Percentiles rank a stretch among this genome's conserved stretches.
phyloP scores from a whole-genome alignment of 495 filamentous ascomycete species.

The Hyaloscypha bicolor region DNA sequence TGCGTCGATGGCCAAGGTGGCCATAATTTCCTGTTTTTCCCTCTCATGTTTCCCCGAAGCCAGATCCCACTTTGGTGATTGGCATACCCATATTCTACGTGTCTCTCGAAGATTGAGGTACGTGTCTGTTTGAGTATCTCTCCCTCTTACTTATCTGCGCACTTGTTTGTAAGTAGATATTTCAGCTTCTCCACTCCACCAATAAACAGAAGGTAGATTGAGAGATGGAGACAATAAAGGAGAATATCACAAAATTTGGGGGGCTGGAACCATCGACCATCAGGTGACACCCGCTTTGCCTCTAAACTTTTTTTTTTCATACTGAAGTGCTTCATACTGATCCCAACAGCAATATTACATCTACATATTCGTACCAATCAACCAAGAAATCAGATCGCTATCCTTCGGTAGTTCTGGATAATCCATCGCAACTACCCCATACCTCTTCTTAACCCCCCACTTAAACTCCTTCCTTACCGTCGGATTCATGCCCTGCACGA shows the following conservation, averaged over 20 bases:
- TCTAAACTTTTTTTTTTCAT: no score
- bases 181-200: not conserved
- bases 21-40: not conserved
- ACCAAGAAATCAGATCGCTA: constrained; percentile 33
- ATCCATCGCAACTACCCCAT: constrained; percentile 37
- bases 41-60: not conserved
- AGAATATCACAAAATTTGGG: no score
- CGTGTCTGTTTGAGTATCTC: not conserved
- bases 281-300: no score
- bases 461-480: constrained; percentile 27
- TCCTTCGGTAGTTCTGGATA: constrained; percentile 37
- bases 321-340: no score
- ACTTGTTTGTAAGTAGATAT: not conserved
- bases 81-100: not conserved
- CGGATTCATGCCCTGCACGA: constrained; percentile 36
- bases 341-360: not conserved
- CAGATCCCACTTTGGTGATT: not conserved
- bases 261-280: no score
- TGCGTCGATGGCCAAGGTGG: not conserved
- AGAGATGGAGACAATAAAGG: no score
- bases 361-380: constrained; percentile 37
- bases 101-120: not conserved
- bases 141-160: not conserved
- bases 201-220: no score
- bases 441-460: constrained; percentile 23